These are phyloP conservation scores for Polytrichum formosum DNA, from an alignment of 225 moss, liverwort and hornwort genomes.

Conservation along the genomic window DNA sequence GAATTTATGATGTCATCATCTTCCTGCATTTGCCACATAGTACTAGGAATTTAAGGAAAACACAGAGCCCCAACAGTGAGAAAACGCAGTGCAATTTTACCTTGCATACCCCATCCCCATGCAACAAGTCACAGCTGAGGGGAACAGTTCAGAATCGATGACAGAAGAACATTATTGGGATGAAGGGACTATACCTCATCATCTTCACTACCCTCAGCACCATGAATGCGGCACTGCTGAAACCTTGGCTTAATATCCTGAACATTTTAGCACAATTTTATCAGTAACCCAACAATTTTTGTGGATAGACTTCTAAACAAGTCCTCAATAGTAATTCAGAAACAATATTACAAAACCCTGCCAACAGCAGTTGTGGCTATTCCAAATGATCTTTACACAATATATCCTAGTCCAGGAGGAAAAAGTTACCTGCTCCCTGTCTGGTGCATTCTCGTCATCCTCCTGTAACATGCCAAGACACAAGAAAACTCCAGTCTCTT, in stretches of 20 bases:
- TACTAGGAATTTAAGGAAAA: slow-evolving; percentile 1
- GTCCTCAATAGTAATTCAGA: too few species aligned
- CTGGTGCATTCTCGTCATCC: slow-evolving; percentile 72
- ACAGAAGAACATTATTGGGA: too few species aligned
- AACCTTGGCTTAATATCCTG: slow-evolving; percentile 87
- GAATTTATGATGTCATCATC: slow-evolving; percentile 84
- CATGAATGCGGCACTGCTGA: slow-evolving; percentile 74
- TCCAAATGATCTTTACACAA: too few species aligned
- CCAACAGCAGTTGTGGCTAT: too few species aligned
- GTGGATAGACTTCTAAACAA: too few species aligned
- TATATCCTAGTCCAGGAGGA: not conserved
- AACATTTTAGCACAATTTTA: not conserved
- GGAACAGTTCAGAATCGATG: too few species aligned
- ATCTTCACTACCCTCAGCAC: slow-evolving; percentile 68
- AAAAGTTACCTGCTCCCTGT: slow-evolving; percentile 67
- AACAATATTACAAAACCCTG: too few species aligned
- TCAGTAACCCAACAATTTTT: not conserved
- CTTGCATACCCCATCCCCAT: too few species aligned
- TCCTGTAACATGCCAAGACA: slow-evolving; percentile 43
- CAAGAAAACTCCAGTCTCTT: not conserved
- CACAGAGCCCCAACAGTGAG: too few species aligned
- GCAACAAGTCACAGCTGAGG: too few species aligned
- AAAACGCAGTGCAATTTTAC: too few species aligned
- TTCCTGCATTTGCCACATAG: slow-evolving; percentile 46
- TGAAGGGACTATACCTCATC: slow-evolving; percentile 45